Conservation (phyloP, 2,329 filamentous ascomycete species). For the Colletotrichum tofieldiae region DNA sequence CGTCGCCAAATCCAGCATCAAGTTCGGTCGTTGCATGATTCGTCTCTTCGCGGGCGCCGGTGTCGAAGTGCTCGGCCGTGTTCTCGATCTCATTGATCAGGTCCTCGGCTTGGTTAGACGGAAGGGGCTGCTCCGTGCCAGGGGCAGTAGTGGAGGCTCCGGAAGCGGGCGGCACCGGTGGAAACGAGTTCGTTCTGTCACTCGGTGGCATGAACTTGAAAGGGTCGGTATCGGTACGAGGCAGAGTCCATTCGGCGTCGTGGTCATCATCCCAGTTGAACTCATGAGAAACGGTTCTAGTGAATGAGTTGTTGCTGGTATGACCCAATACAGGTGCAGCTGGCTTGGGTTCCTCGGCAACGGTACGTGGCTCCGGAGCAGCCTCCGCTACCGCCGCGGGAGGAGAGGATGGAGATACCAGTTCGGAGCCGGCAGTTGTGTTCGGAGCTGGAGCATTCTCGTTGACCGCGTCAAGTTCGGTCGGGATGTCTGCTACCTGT, state of each 20-base stretch:
- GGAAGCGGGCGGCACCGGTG: slow-evolving; percentile 64
- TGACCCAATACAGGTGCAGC: slow-evolving; percentile 53
- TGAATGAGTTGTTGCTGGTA: slow-evolving; percentile 74
- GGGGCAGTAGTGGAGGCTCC: slow-evolving; percentile 16
- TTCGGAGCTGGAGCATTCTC: slow-evolving; percentile 1
- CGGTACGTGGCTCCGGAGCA: not conserved
- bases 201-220: slow-evolving; percentile 73
- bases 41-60: slow-evolving; percentile 51
- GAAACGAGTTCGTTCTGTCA: slow-evolving; percentile 76
- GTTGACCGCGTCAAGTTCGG: slow-evolving; percentile 2
- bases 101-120: slow-evolving; percentile 67
- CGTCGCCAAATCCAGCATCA: slow-evolving; percentile 42
- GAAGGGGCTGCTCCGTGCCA: slow-evolving; percentile 56
- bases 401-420: not conserved
- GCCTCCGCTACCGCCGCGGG: not conserved
- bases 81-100: slow-evolving; percentile 69
- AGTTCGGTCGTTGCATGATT: slow-evolving; percentile 42
- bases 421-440: not conserved
- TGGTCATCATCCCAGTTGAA: slow-evolving; percentile 73
- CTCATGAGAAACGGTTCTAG: slow-evolving; percentile 75
- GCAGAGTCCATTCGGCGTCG: slow-evolving; percentile 70
- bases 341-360: slow-evolving; percentile 23
- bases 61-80: slow-evolving; percentile 59
- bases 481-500: not conserved
- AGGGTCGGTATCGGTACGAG: slow-evolving; percentile 68